Percentiles rank a stretch among this genome's conserved stretches.
Evolutionary conservation across 176 grass and related monocot species (phyloP).

Genomic region (Oryza australiensis): DNA sequence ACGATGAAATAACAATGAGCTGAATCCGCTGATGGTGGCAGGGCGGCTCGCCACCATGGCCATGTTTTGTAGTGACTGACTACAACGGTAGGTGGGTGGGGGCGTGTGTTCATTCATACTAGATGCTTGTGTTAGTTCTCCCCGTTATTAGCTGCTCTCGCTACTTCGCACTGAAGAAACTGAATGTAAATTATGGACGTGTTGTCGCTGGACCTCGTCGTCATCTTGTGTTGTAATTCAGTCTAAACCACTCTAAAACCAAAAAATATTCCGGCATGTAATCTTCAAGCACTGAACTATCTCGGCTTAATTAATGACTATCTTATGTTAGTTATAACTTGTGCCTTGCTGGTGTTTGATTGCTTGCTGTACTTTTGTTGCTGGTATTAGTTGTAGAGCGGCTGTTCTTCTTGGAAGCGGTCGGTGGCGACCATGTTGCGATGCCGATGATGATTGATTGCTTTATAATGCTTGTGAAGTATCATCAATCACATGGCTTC

Average conservation of each 20-base stretch:
- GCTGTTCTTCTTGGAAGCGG: not conserved
- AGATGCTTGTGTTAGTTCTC: constrained; percentile 55
- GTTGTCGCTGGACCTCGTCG: not conserved
- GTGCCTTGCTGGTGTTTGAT: not conserved
- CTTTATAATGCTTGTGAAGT: not conserved
- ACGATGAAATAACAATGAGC: constrained; percentile 39
- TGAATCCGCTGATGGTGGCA: constrained; percentile 27
- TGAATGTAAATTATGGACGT: constrained; percentile 58
- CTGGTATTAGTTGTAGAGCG: not conserved
- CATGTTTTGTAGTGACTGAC: constrained; percentile 81
- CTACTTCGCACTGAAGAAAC: constrained; percentile 37
- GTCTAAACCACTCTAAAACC: not conserved
- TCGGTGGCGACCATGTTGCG: not conserved
- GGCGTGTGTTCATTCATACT: constrained; percentile 32
- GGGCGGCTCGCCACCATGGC: constrained; percentile 26
- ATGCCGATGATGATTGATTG: not conserved
- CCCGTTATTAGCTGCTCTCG: not conserved
- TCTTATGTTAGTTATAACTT: constrained; percentile 12
- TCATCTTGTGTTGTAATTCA: constrained; percentile 17
- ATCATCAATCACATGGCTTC: not conserved
- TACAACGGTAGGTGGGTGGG: constrained; percentile 46
- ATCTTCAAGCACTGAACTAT: constrained; percentile 25
- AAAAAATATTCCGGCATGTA: constrained; percentile 13
- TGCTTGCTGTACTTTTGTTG: not conserved
- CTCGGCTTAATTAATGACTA: constrained; percentile 39